Percentiles rank a stretch among this genome's conserved stretches.
These are phyloP conservation scores for Naematelia aurantialba DNA, from an alignment of 768 basidiomycete genomes.

Conservation along the genomic window DNA sequence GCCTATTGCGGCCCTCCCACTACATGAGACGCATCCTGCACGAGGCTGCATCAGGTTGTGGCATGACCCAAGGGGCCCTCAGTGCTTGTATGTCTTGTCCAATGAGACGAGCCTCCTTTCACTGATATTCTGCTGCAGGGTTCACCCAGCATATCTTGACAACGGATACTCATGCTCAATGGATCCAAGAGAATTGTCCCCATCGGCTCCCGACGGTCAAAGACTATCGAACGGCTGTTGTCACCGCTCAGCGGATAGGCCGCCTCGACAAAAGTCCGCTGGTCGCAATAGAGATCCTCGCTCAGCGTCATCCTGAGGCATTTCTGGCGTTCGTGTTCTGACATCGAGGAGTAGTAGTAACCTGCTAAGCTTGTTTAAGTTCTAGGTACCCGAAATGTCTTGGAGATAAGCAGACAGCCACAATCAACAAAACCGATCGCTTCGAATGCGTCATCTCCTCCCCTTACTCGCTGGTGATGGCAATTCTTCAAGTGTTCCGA, in stretches of 20 bases:
- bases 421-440: not conserved
- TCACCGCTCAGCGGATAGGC: not conserved
- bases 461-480: not conserved
- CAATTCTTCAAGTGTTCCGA: constrained; percentile 1
- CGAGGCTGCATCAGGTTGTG: constrained; percentile 4
- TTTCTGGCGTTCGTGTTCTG: not conserved
- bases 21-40: constrained; percentile 7
- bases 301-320: not conserved
- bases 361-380: not conserved
- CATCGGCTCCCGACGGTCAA: not conserved
- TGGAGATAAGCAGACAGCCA: not conserved
- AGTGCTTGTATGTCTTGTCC: constrained; percentile 4
- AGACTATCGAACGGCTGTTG: not conserved
- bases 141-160: not conserved
- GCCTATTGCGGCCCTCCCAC: constrained; percentile 3
- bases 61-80: constrained; percentile 5
- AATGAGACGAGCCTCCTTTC: not conserved
- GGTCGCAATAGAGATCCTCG: constrained; percentile 1
- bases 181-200: not conserved
- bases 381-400: not conserved
- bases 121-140: not conserved
- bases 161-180: not conserved
- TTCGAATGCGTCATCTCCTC: constrained; percentile 9
- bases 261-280: not conserved
- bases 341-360: not conserved